Conservation (phyloP, 352 stramenopile genomes). For the Elongisporangium anandrum region DNA sequence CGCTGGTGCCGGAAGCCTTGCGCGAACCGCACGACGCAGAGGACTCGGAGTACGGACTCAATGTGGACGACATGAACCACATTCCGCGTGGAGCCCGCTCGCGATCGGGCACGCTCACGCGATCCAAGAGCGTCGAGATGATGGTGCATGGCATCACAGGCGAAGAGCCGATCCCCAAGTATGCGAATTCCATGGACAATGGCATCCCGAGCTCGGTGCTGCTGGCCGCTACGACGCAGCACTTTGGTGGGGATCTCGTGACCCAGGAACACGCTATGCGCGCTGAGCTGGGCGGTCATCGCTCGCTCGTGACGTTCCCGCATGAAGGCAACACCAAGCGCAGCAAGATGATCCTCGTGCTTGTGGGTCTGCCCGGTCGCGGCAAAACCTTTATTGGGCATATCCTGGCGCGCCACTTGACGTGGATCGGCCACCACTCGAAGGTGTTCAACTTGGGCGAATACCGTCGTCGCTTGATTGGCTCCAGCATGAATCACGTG, state of each 20-base stretch:
- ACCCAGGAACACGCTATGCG: conserved; percentile 75
- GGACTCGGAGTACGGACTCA: conserved; percentile 67
- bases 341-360: conserved; percentile 77
- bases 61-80: conserved; percentile 32
- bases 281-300: conserved; percentile 64
- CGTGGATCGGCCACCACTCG: conserved; percentile 82
- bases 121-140: conserved; percentile 72
- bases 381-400: conserved; percentile 87
- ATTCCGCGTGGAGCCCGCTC: conserved; percentile 17
- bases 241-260: conserved; percentile 81
- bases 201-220: conserved; percentile 64
- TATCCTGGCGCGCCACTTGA: conserved; percentile 76
- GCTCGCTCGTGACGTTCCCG: conserved; percentile 44
- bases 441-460: conserved; percentile 83
- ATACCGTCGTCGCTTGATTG: conserved; percentile 67
- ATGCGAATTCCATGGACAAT: conserved; percentile 68
- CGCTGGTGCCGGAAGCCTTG: conserved; percentile 3
- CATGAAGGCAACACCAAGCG: conserved; percentile 27
- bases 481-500: conserved; percentile 64
- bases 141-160: conserved; percentile 19
- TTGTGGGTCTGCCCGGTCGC: conserved; percentile 69
- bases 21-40: conserved; percentile 52
- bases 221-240: conserved; percentile 73
- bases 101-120: conserved; percentile 51
- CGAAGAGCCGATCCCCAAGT: conserved; percentile 43